phyloP scores from a whole-genome alignment of 805 yeast species.

The Candida yuanshanica region DNA sequence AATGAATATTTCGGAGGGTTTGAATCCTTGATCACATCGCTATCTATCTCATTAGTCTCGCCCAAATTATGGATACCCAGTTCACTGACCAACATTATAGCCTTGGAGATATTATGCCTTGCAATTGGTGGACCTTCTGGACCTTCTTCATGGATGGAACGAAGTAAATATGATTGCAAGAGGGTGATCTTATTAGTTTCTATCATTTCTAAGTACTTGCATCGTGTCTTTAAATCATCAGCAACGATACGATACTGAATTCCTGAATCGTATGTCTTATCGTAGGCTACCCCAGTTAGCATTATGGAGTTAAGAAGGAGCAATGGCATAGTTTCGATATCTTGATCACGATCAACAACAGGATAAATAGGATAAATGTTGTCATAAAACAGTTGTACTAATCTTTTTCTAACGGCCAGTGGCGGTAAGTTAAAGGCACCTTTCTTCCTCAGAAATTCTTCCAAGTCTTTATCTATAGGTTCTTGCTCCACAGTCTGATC shows the following conservation, averaged over 20 bases:
- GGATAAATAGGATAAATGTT: constrained; percentile 8
- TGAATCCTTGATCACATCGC: constrained; percentile 4
- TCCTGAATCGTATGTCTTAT: not conserved
- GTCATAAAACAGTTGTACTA: constrained; percentile 2
- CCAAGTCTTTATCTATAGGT: constrained; percentile 5
- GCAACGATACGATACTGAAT: constrained; percentile 1
- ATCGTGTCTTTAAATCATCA: constrained; percentile 1
- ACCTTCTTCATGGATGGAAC: constrained; percentile 8
- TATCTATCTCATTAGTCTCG: constrained; percentile 4
- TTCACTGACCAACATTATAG: constrained; percentile 4
- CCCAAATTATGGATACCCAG: constrained; percentile 7
- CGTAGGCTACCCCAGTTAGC: constrained; percentile 5
- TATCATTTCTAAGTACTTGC: constrained; percentile 7
- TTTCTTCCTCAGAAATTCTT: constrained; percentile 2
- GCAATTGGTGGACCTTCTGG: constrained; percentile 6
- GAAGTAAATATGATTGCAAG: constrained; percentile 5
- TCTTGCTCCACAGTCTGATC: not conserved
- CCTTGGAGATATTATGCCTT: constrained; percentile 5
- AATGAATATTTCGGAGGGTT: constrained; percentile 1
- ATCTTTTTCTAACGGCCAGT: not conserved
- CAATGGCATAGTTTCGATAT: constrained; percentile 2
- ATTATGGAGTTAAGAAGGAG: constrained; percentile 6
- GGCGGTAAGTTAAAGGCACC: constrained; percentile 7
- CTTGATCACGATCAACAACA: constrained; percentile 2
- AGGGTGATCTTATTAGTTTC: constrained; percentile 8